Percentiles rank a stretch among this genome's conserved stretches.
phyloP scores from a whole-genome alignment of 2,329 filamentous ascomycete genomes.

The Colletotrichum lini region DNA sequence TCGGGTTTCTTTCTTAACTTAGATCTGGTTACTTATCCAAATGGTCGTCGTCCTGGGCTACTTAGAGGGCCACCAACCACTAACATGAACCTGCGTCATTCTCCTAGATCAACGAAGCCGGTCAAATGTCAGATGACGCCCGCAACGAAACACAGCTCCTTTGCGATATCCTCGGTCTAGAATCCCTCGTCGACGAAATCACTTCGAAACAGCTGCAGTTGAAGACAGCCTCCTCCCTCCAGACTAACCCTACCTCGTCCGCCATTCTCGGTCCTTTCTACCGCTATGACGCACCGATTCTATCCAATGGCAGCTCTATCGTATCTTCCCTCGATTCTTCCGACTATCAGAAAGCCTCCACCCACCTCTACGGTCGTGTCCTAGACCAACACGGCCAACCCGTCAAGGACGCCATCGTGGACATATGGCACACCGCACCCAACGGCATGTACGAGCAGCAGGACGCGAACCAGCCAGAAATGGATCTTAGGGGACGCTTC shows the following conservation, averaged over 20 bases:
- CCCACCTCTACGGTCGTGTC: conserved; percentile 71
- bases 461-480: conserved; percentile 77
- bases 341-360: conserved; percentile 60
- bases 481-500: conserved; percentile 82
- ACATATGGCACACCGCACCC: conserved; percentile 76
- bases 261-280: conserved; percentile 81
- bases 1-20: background rate
- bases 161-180: conserved; percentile 78
- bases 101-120: conserved; percentile 72
- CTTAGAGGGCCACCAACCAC: background rate
- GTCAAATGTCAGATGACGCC: conserved; percentile 72
- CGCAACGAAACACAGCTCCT: conserved; percentile 79
- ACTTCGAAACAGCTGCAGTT: conserved; percentile 65
- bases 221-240: conserved; percentile 60
- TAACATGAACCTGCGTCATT: conserved; percentile 1
- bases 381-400: conserved; percentile 68
- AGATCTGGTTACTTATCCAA: background rate
- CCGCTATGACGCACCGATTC: conserved; percentile 72
- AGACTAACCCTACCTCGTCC: conserved; percentile 66
- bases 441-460: conserved; percentile 80
- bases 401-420: conserved; percentile 68
- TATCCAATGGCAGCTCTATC: conserved; percentile 71
- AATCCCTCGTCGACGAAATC: conserved; percentile 75
- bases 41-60: background rate
- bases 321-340: conserved; percentile 54